Base-by-base conservation (phyloP, 495 filamentous ascomycete species). In the Aspergillus sclerotiicarbonarius region DNA sequence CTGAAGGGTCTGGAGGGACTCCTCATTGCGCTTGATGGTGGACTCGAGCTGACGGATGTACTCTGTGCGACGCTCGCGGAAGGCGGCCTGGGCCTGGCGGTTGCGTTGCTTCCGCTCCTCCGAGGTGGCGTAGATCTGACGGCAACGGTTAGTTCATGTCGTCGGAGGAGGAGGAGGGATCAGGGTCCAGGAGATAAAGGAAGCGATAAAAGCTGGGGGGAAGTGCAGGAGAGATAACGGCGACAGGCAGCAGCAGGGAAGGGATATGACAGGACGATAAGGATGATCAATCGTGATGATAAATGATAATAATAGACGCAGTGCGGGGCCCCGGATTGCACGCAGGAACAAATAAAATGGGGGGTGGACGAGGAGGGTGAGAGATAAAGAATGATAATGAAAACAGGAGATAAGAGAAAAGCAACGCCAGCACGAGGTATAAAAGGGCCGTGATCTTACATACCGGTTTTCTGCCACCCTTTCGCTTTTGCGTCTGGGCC, bases 21-120 rank as follows among this genome's bases (percentile, higher is more conserved):
- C 91, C 73, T 98, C 94, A 79, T 98, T 94, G 61, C 91, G 92
- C 70, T 96, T 95, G 73, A 98, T 98, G 54, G 92, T 96, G 53
- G 90, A 90, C 73, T 98, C 94, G 10, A 98, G 83, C 72, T 98
- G 95, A 76, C 97, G 97, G 78, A 98, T 98, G 71, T 98, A 98
- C 77, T 98, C 94, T 29, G 95, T 98, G 60, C 94, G 87, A 59
- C 94, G 87, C 72, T 98, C 94, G 47, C 94, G 87, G 67, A 98
- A 98, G 30, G 94, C 94, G 46, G 94, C 94, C 72, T 98, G 94
- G 30, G 94, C 94, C 74, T 98, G 95, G 60, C 94, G 84, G 68
- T 98, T 98, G 62, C 95, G 86, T 76, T 97, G 94, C 78, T 98
- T 98, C 66, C 94, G 84, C 74, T 98, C 95, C 73, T 98, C 94